Percentiles rank a stretch among this genome's conserved stretches.
Conservation (phyloP, 768 basidiomycete genomes). For the Collybiopsis confluens region DNA sequence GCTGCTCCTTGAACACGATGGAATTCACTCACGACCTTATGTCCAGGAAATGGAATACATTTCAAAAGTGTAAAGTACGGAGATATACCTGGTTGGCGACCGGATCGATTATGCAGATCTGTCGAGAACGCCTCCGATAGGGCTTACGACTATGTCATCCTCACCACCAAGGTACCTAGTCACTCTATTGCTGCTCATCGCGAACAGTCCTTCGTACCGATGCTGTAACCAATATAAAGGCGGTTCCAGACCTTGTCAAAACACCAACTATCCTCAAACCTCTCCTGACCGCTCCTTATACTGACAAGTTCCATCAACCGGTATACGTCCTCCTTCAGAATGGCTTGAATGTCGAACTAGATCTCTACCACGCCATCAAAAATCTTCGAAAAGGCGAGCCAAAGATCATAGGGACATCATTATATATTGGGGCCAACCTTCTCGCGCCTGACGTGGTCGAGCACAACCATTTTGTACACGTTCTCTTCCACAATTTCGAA, state of each 20-base stretch:
- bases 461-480: slow-evolving; percentile 48
- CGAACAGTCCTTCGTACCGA: too few species aligned
- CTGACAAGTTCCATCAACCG: slow-evolving; percentile 43
- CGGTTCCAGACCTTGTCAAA: slow-evolving; percentile 58
- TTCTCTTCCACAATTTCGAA: neutral
- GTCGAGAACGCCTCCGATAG: slow-evolving; percentile 57
- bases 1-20: slow-evolving; percentile 4
- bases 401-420: slow-evolving; percentile 48
- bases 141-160: slow-evolving; percentile 59
- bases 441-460: slow-evolving; percentile 41
- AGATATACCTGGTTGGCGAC: slow-evolving; percentile 51
- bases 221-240: slow-evolving; percentile 34
- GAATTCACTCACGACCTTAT: neutral
- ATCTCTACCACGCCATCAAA: slow-evolving; percentile 52
- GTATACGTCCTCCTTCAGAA: slow-evolving; percentile 67
- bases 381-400: slow-evolving; percentile 38
- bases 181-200: too few species aligned
- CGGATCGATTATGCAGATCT: slow-evolving; percentile 55
- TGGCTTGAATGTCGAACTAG: slow-evolving; percentile 65
- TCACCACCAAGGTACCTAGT: slow-evolving; percentile 44
- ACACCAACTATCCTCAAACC: slow-evolving; percentile 56
- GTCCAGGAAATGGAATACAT: slow-evolving; percentile 47
- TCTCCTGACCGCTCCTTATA: slow-evolving; percentile 46
- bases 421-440: slow-evolving; percentile 53
- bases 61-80: slow-evolving; percentile 62